Evolutionary conservation across 2,329 filamentous ascomycete species (phyloP).

Genomic region (Fusarium sp.): DNA sequence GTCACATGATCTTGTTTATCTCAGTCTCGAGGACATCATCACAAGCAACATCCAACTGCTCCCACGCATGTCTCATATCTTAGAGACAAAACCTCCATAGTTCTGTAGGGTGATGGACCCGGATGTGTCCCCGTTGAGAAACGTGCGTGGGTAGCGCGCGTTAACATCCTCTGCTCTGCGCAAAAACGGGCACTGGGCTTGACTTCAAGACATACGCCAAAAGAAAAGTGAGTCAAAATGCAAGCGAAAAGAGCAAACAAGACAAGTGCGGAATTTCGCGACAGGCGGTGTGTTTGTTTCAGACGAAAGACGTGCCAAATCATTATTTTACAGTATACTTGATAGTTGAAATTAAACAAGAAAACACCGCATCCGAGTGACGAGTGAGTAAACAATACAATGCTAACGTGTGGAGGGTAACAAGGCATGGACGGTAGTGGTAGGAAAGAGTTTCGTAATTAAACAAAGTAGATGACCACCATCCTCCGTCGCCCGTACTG

Average conservation of each 20-base stretch:
- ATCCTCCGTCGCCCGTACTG: constrained; percentile 47
- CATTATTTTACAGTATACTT: constrained; percentile 2
- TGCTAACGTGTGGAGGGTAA: constrained; percentile 18
- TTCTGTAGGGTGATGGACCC: background rate
- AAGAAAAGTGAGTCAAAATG: constrained; percentile 9
- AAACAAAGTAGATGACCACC: constrained; percentile 63
- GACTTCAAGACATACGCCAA: background rate
- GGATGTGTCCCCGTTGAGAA: constrained; percentile 4
- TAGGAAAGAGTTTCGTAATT: constrained; percentile 56
- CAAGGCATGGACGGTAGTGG: constrained; percentile 4
- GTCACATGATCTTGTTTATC: constrained; percentile 10
- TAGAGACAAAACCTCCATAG: background rate
- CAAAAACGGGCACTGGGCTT: background rate
- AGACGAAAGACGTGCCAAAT: background rate
- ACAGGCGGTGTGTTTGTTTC: background rate
- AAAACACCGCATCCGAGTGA: constrained; percentile 13
- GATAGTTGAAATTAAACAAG: constrained; percentile 5
- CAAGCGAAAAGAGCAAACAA: constrained; percentile 12
- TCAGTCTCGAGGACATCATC: background rate
- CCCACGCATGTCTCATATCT: constrained; percentile 10
- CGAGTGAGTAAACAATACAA: constrained; percentile 18
- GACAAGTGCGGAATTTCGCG: background rate
- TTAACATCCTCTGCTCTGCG: background rate
- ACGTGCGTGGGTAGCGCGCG: constrained; percentile 1
- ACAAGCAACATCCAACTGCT: background rate